Percentiles rank a stretch among this genome's conserved stretches.
phyloP scores from a whole-genome alignment of 1,139 yeast species.

The Diutina ranongensis region DNA sequence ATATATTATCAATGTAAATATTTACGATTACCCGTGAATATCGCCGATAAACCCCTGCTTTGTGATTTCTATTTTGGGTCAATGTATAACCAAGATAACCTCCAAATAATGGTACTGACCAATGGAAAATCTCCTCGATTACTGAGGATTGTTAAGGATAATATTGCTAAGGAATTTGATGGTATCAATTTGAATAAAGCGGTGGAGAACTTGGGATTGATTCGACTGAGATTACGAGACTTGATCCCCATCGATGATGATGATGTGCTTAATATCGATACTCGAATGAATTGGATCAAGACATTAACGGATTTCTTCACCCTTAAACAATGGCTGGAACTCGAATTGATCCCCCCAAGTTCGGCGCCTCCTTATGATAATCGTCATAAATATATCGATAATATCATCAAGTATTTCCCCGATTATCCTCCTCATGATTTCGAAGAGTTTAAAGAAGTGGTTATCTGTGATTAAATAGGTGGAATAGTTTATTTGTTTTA shows the following conservation, averaged over 20 bases:
- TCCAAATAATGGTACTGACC: slow-evolving; percentile 76
- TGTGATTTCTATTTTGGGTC: slow-evolving; percentile 87
- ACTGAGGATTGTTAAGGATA: slow-evolving; percentile 53
- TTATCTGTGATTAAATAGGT: not conserved
- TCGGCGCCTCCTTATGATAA: slow-evolving; percentile 6
- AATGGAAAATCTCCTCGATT: slow-evolving; percentile 77
- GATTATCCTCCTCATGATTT: slow-evolving; percentile 5
- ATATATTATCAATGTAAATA: slow-evolving; percentile 51
- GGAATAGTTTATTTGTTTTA: no score
- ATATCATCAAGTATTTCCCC: slow-evolving; percentile 6
- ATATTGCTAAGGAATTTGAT: slow-evolving; percentile 35
- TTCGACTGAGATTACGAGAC: slow-evolving; percentile 43
- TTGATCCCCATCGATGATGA: slow-evolving; percentile 28
- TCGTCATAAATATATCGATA: slow-evolving; percentile 5
- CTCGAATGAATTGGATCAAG: slow-evolving; percentile 67
- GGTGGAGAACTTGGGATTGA: slow-evolving; percentile 48
- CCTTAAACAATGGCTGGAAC: slow-evolving; percentile 47
- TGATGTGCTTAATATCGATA: slow-evolving; percentile 41
- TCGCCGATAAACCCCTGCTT: slow-evolving; percentile 73
- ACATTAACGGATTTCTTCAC: slow-evolving; percentile 49
- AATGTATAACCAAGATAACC: slow-evolving; percentile 62
- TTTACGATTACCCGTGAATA: slow-evolving; percentile 55
- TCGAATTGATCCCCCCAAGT: slow-evolving; percentile 14
- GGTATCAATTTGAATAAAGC: slow-evolving; percentile 42
- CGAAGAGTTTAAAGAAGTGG: slow-evolving; percentile 3